Conservation (phyloP, 805 yeast genomes). For the Torulaspora maleeae region DNA sequence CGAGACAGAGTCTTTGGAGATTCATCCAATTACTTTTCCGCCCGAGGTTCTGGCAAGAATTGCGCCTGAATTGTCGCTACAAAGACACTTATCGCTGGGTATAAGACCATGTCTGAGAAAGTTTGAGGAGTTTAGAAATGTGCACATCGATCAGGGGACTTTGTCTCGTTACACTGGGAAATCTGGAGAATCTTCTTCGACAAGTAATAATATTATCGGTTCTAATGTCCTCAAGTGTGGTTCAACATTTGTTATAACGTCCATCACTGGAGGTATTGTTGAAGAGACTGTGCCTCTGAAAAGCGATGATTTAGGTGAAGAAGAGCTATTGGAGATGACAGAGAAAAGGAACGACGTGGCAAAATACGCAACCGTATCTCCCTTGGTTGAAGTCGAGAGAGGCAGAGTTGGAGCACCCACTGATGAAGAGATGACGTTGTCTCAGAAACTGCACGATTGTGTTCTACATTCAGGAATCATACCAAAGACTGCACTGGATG, state of each 20-base stretch:
- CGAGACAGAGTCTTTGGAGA: conserved; percentile 22
- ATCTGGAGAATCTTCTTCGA: conserved; percentile 28
- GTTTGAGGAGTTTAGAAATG: conserved; percentile 65
- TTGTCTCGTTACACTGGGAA: conserved; percentile 35
- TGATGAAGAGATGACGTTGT: conserved; percentile 73
- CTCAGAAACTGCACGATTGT: conserved; percentile 60
- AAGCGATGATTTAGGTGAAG: conserved; percentile 40
- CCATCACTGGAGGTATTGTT: conserved; percentile 61
- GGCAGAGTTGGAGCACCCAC: conserved; percentile 80
- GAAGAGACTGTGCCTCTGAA: conserved; percentile 48
- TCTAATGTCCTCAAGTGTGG: conserved; percentile 69
- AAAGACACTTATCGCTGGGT: conserved; percentile 70
- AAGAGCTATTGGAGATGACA: conserved; percentile 24
- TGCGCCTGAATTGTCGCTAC: conserved; percentile 79
- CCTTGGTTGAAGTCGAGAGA: conserved; percentile 69
- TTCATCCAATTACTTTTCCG: conserved; percentile 57
- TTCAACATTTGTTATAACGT: conserved; percentile 66
- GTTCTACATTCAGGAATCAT: conserved; percentile 54
- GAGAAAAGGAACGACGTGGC: conserved; percentile 25
- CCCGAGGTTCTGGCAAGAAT: conserved; percentile 79
- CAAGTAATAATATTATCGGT: conserved; percentile 46
- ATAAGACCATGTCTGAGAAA: conserved; percentile 70
- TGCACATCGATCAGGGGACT: conserved; percentile 42
- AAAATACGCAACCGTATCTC: conserved; percentile 49
- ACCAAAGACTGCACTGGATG: conserved; percentile 45